Evolutionary conservation across 2,329 filamentous ascomycete genomes (phyloP), one percentile per base, ranked within the genome.

Genomic region (Neofusicoccum parvum): DNA sequence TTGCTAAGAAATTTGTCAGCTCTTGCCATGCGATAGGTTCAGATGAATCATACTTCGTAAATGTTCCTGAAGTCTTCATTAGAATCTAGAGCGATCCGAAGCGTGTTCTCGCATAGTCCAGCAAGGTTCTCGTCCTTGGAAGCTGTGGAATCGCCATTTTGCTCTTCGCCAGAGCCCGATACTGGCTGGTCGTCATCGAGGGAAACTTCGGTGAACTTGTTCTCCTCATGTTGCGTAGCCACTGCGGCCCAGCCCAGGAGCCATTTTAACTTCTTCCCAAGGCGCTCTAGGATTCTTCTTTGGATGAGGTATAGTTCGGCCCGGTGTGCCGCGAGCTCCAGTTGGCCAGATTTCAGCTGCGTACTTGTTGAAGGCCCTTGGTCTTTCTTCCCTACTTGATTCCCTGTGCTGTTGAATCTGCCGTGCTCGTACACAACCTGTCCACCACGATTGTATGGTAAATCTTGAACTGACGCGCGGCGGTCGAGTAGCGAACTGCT

Each of bases 281-380:
- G 80, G 56, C 88, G 85, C 71, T 94, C 90, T 0, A 98, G 81
- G 5, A 95, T 86, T 68, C 91, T 92, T 64, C 94, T 85, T 9
- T 92, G 94, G 46, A 97, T 80, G 65, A 92, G 81, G 67, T 92
- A 90, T 2, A 98, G 83, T 72, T 97, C 92, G 5, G 92, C 94
- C 71, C 94, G 86, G 67, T 88, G 88, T 50, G 92, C 91, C 41
- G 94, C 92, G 27, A 98, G 82, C 64, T 96, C 91, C 73, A 96
- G 91, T 0, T 94, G 81, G 0, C 94, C 93, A 14, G 81, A 81
- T 66, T 80, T 82, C 20, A 50, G 12, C 12, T 49, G 41, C n/a
- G 53, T 50, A 36, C 45, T 37, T 10, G 32, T 48, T 36, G 27
- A 12, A 11, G 41, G 11, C 10, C 27, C 17, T 23, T 41, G 63